Conservation (phyloP, 495 filamentous ascomycete species). For the Neurospora sp. region DNA sequence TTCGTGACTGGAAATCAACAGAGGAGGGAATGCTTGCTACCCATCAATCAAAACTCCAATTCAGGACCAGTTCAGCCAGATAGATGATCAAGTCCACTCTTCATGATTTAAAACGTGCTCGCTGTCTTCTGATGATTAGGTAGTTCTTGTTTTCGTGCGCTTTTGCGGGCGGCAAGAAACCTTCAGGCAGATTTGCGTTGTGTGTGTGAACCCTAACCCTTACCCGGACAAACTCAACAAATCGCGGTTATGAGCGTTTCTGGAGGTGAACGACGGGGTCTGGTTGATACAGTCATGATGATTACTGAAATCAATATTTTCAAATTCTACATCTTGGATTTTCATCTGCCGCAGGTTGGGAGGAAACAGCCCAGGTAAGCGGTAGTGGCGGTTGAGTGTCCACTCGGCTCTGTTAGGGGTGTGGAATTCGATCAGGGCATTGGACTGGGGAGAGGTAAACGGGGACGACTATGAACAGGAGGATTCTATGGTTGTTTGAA, state of each 20-base stretch:
- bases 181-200: too few species aligned
- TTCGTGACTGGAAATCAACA: too few species aligned
- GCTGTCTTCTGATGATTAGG: too few species aligned
- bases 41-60: too few species aligned
- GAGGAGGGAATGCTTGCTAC: too few species aligned
- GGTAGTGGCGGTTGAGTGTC: background rate
- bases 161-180: too few species aligned
- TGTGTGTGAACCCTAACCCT: background rate
- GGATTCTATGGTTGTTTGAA: background rate
- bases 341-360: background rate
- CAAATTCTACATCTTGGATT: background rate
- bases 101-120: too few species aligned
- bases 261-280: background rate
- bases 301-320: background rate
- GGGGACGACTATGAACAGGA: background rate
- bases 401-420: background rate
- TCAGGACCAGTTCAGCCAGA: too few species aligned
- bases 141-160: too few species aligned
- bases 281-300: background rate
- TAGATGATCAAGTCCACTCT: too few species aligned
- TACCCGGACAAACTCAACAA: background rate
- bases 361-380: background rate
- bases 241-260: background rate
- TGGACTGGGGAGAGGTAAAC: background rate
- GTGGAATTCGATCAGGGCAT: background rate